Evolutionary conservation across 768 basidiomycete species (phyloP), one percentile per base, ranked within the genome.

Genomic region (Cubamyces sp.): DNA sequence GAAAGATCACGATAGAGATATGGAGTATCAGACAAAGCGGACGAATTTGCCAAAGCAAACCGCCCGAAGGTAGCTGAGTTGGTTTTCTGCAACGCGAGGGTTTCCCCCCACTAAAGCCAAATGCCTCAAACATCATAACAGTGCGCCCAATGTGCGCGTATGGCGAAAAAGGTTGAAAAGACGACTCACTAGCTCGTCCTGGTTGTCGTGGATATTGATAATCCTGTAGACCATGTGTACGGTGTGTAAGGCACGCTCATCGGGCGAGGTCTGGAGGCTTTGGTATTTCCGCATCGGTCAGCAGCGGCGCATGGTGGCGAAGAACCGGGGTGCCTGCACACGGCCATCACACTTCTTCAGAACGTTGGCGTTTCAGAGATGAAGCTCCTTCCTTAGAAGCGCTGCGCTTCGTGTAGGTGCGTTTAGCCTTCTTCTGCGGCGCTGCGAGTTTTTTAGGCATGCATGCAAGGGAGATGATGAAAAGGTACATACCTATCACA

Each of bases 41-140:
- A 74, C 72, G 60, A 56, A 60, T 55, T 72, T 74, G 58, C 76
- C 74, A 79, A 79, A 75, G 76, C 71, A 71, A 71, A 70, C 74
- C 61, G 78, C 80, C 84, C 84, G 87, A 90, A 92, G 90, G 90
- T 91, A 91, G 90, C 90, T 92, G 90, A 92, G 90, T 84, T 90
- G 81, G 71, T 64, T 86, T 88, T 92, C 90, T 89, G 87, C 90
- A 91, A 76, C 79, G 84, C 82, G 83, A 79, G 71, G 71, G 37
- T 11, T 16, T 12, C 48, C 59, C 64, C 81, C 82, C 78, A 84
- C 88, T 91, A 90, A 91, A 91, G 90, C 90, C 89, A 91, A 91
- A 91, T 91, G 90, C 90, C 90, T 91, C 90, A 90, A 88, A 87
- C 89, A 91, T 91, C 90, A 87, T 85, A 65, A 61, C 50, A 26